A percentile compares a stretch with the other conserved stretches of the same genome.
phyloP scores from a whole-genome alignment of 208 protist genomes.

The Trypanosoma brucei region DNA sequence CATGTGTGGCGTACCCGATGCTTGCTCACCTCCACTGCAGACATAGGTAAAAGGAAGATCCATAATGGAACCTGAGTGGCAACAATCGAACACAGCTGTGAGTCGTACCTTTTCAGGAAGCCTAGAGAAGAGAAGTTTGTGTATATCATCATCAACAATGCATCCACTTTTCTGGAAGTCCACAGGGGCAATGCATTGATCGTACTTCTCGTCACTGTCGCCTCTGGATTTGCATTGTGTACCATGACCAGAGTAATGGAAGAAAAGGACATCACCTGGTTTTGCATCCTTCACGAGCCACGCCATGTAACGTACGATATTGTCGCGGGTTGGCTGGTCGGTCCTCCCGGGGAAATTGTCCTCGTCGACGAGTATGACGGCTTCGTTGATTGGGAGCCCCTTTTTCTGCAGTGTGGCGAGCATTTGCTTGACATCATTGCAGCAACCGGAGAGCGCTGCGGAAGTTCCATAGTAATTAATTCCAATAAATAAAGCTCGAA shows the following conservation, averaged over 20 bases:
- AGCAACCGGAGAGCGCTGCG: slow-evolving; percentile 57
- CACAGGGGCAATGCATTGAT: slow-evolving; percentile 64
- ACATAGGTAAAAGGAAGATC: slow-evolving; percentile 75
- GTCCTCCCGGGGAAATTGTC: slow-evolving; percentile 34
- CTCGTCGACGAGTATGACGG: slow-evolving; percentile 71
- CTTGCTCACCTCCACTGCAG: slow-evolving; percentile 21
- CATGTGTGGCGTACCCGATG: slow-evolving; percentile 36
- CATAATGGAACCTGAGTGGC: slow-evolving; percentile 82
- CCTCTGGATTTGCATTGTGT: slow-evolving; percentile 37
- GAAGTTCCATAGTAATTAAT: slow-evolving; percentile 76
- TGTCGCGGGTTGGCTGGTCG: slow-evolving; percentile 41
- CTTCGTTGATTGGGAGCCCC: slow-evolving; percentile 40
- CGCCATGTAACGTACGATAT: slow-evolving; percentile 71
- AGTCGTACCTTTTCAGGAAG: slow-evolving; percentile 59
- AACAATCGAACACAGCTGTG: slow-evolving; percentile 85
- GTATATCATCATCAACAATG: slow-evolving; percentile 78
- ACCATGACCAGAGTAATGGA: slow-evolving; percentile 84
- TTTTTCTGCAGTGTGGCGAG: slow-evolving; percentile 56
- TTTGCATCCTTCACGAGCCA: slow-evolving; percentile 63
- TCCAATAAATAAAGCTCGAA: slow-evolving; percentile 56
- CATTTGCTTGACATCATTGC: slow-evolving; percentile 64
- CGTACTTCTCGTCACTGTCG: slow-evolving; percentile 63
- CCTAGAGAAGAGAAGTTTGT: slow-evolving; percentile 35
- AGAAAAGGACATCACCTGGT: slow-evolving; percentile 73
- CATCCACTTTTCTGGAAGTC: slow-evolving; percentile 53